Conservation (phyloP, 2,329 filamentous ascomycete species). For the Exophiala dermatitidis region DNA sequence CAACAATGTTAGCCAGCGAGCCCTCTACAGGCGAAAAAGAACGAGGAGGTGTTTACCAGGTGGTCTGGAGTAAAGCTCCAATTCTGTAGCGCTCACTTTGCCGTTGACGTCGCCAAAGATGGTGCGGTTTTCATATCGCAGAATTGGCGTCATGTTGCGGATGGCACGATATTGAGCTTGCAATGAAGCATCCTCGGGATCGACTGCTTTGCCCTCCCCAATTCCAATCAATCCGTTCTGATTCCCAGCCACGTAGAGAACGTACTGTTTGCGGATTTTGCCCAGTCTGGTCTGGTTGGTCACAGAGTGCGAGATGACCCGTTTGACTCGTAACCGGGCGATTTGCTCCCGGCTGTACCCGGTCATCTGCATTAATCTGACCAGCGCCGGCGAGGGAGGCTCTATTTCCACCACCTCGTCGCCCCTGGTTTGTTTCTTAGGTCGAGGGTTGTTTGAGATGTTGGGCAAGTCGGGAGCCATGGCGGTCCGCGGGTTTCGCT, state of each 20-base stretch:
- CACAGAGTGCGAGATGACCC: constrained; percentile 66
- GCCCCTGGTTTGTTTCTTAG: constrained; percentile 27
- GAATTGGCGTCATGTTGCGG: constrained; percentile 86
- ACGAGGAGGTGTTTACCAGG: constrained; percentile 59
- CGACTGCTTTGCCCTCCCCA: constrained; percentile 81
- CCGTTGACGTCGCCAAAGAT: constrained; percentile 76
- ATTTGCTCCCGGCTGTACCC: constrained; percentile 47
- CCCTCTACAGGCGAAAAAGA: not conserved
- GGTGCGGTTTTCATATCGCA: constrained; percentile 83
- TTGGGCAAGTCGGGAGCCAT: constrained; percentile 48
- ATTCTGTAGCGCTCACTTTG: constrained; percentile 82
- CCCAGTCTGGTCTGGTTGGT: constrained; percentile 93
- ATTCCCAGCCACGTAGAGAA: constrained; percentile 78
- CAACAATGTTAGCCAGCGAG: not conserved
- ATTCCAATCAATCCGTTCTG: constrained; percentile 77
- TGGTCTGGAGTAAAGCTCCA: constrained; percentile 73
- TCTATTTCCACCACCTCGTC: constrained; percentile 28
- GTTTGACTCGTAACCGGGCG: constrained; percentile 56
- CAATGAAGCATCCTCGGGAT: constrained; percentile 57
- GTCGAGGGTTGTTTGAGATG: constrained; percentile 31
- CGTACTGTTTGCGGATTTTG: constrained; percentile 73
- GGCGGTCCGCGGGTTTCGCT: constrained; percentile 43
- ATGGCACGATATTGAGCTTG: constrained; percentile 78
- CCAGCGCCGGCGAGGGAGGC: constrained; percentile 31
- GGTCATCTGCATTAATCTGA: constrained; percentile 50